These are phyloP conservation scores for Oxalis stricta DNA, from an alignment of 441 rosid genomes.

Conservation along the genomic window DNA sequence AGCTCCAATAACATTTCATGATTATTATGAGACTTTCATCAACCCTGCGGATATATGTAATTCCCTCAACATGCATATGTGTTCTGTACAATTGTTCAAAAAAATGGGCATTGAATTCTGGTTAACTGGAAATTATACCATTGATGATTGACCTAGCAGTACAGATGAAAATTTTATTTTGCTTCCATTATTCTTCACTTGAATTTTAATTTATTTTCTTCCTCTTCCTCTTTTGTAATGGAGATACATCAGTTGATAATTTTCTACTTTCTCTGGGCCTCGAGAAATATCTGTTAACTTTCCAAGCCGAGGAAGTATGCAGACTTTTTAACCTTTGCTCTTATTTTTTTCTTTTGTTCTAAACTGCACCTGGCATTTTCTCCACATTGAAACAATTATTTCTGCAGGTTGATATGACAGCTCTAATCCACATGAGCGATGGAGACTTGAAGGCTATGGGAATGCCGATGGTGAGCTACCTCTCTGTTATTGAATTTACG, in stretches of 20 bases:
- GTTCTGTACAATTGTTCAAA: too few relatives aligned
- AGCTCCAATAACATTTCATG: too few relatives aligned
- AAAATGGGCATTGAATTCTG: too few relatives aligned
- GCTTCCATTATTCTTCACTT: slow-evolving; percentile 11
- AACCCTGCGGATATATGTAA: too few relatives aligned
- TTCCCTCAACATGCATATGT: too few relatives aligned
- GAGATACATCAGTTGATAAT: slow-evolving; percentile 55
- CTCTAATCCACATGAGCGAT: slow-evolving; percentile 89
- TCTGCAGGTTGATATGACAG: slow-evolving; percentile 87
- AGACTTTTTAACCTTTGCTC: neutral
- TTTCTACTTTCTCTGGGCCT: slow-evolving; percentile 81
- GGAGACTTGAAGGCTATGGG: slow-evolving; percentile 84
- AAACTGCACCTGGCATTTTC: slow-evolving; percentile 3
- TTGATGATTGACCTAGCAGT: too few relatives aligned
- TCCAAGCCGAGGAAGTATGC: slow-evolving; percentile 92
- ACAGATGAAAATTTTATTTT: neutral
- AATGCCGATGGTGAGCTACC: slow-evolving; percentile 70
- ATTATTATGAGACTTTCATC: too few relatives aligned
- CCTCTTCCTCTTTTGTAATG: slow-evolving; percentile 34
- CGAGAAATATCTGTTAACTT: slow-evolving; percentile 77
- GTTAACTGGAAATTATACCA: too few relatives aligned
- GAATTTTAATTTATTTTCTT: too few relatives aligned
- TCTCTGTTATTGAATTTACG: slow-evolving; percentile 1
- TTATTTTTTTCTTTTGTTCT: too few relatives aligned
- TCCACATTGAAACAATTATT: slow-evolving; percentile 4